phyloP scores from a whole-genome alignment of 208 protist species.

The Histomonas meleagridis region DNA sequence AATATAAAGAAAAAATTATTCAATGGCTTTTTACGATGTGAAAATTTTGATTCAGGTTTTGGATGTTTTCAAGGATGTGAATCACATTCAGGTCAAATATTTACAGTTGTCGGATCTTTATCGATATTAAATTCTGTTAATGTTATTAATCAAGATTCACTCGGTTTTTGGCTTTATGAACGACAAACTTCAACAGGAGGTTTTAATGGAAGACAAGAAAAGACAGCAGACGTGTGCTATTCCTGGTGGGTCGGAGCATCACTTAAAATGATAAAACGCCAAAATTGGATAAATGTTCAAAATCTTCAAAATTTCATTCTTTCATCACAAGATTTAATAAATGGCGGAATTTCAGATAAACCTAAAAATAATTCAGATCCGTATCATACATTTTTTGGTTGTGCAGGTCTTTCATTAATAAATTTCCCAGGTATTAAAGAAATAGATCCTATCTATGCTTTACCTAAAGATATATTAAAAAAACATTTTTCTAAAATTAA shows the following conservation, averaged over 20 bases:
- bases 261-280: constrained; percentile 53
- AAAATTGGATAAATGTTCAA: constrained; percentile 79
- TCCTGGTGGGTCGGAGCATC: constrained; percentile 94
- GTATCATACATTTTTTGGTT: constrained; percentile 95
- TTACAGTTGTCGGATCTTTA: constrained; percentile 76
- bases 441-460: neutral
- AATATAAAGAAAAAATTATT: constrained; percentile 38
- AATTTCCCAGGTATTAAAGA: neutral
- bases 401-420: neutral
- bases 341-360: constrained; percentile 80
- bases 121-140: constrained; percentile 64
- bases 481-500: neutral
- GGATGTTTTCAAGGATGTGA: constrained; percentile 48
- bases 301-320: constrained; percentile 80
- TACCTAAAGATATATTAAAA: neutral
- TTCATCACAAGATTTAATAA: constrained; percentile 76
- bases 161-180: constrained; percentile 87
- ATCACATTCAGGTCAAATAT: constrained; percentile 58
- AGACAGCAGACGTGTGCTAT: constrained; percentile 83
- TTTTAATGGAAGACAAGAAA: constrained; percentile 93
- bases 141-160: constrained; percentile 66
- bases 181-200: constrained; percentile 83
- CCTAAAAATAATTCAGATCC: constrained; percentile 86
- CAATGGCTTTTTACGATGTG: constrained; percentile 72
- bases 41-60: constrained; percentile 90